Evolutionary conservation across 352 stramenopile species (phyloP).

Genomic region (Phytophthora pistaciae): DNA sequence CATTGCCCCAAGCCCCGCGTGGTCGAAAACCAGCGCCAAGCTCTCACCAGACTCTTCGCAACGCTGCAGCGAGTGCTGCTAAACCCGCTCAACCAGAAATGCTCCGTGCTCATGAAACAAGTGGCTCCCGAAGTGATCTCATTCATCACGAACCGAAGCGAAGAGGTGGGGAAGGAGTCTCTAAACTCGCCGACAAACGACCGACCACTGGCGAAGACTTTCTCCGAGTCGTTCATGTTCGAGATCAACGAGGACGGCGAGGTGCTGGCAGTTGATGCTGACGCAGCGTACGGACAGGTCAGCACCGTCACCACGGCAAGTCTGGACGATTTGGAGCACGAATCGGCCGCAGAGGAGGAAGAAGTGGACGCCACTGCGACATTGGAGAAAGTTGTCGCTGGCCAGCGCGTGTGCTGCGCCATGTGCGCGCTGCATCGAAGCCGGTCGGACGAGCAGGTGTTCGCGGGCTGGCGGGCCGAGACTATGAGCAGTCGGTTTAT

Average conservation of each 20-base stretch:
- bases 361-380: slow-evolving; percentile 9
- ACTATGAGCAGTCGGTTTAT: slow-evolving; percentile 36
- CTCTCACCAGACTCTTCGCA: slow-evolving; percentile 44
- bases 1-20: slow-evolving; percentile 29
- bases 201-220: slow-evolving; percentile 37
- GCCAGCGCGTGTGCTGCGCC: slow-evolving; percentile 45
- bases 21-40: slow-evolving; percentile 38
- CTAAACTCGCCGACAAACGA: slow-evolving; percentile 33
- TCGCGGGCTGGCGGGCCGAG: slow-evolving; percentile 38
- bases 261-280: background rate
- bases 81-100: slow-evolving; percentile 52
- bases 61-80: slow-evolving; percentile 52
- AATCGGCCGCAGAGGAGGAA: slow-evolving; percentile 9
- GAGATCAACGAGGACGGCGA: slow-evolving; percentile 14
- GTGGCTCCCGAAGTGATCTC: slow-evolving; percentile 41
- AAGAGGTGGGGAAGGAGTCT: slow-evolving; percentile 9
- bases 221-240: slow-evolving; percentile 45
- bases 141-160: slow-evolving; percentile 45
- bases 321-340: slow-evolving; percentile 29
- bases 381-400: slow-evolving; percentile 26
- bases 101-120: slow-evolving; percentile 38
- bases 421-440: slow-evolving; percentile 49
- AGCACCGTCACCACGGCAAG: slow-evolving; percentile 29
- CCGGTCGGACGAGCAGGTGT: slow-evolving; percentile 52
- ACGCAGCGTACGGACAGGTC: slow-evolving; percentile 14